A percentile compares a stretch with the other conserved stretches of the same genome.
Conservation (phyloP, 371 early-diverging fungal genomes). For the Modicella reniformis region DNA sequence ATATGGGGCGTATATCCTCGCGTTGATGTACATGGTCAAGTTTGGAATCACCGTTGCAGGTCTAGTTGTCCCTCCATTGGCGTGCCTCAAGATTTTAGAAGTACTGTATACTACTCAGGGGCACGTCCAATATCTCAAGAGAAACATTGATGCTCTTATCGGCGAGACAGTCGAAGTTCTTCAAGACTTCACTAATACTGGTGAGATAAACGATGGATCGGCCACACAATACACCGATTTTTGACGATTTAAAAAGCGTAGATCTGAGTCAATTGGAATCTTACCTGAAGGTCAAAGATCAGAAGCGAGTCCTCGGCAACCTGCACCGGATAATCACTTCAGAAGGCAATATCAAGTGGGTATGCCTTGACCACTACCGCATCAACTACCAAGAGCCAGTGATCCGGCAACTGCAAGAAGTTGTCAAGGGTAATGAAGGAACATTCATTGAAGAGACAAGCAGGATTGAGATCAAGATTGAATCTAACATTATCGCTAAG, state of each 20-base stretch:
- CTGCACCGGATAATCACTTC: slow-evolving; percentile 19
- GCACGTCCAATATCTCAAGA: background rate
- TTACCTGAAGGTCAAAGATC: slow-evolving; percentile 15
- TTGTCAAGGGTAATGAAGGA: slow-evolving; percentile 10
- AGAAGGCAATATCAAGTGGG: slow-evolving; percentile 33
- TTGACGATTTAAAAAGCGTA: slow-evolving; percentile 14
- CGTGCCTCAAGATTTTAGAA: background rate
- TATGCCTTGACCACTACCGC: slow-evolving; percentile 26
- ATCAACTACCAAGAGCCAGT: background rate
- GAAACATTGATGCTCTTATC: too few species aligned
- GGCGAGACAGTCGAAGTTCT: too few species aligned
- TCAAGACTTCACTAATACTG: background rate
- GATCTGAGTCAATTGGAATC: slow-evolving; percentile 6
- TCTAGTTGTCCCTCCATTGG: background rate
- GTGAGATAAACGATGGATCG: background rate
- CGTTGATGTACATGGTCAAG: background rate
- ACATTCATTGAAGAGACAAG: slow-evolving; percentile 6
- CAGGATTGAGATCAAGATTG: slow-evolving; percentile 9
- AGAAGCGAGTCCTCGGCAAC: slow-evolving; percentile 18
- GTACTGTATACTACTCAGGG: background rate
- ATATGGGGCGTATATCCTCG: background rate
- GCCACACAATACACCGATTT: too few species aligned
- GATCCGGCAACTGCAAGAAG: slow-evolving; percentile 2
- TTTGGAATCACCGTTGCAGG: background rate
- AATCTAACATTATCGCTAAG: slow-evolving; percentile 1